Percentiles rank a stretch among this genome's conserved stretches.
Evolutionary conservation across 1,139 yeast genomes (phyloP).

Genomic region (Pichia norvegensis): DNA sequence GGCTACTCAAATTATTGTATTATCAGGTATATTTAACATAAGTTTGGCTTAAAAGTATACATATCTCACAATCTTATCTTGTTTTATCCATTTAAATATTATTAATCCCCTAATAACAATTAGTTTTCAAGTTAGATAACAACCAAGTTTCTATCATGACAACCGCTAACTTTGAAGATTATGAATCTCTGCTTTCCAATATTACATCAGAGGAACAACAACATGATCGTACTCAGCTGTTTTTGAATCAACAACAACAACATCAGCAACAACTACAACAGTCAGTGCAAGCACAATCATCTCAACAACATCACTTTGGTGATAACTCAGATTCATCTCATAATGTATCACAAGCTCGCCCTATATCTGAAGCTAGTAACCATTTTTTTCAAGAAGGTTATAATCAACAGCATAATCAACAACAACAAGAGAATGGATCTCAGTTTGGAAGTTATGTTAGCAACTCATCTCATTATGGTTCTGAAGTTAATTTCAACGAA

Average conservation of each 20-base stretch:
- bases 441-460: constrained; percentile 18
- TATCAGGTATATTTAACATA: too few species aligned
- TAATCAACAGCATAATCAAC: constrained; percentile 1
- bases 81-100: too few species aligned
- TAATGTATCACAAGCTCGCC: background rate
- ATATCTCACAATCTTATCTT: too few species aligned
- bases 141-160: background rate
- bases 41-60: too few species aligned
- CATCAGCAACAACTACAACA: constrained; percentile 9
- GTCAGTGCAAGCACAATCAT: constrained; percentile 17
- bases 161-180: constrained; percentile 6
- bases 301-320: constrained; percentile 12
- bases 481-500: constrained; percentile 25
- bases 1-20: too few species aligned
- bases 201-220: constrained; percentile 6
- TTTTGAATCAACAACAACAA: constrained; percentile 2
- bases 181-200: constrained; percentile 5
- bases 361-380: constrained; percentile 3
- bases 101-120: background rate
- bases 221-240: constrained; percentile 8
- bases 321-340: background rate
- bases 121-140: background rate
- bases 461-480: constrained; percentile 16
- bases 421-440: constrained; percentile 5
- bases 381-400: constrained; percentile 1